Evolutionary conservation across 192 early-diverging fungal genomes (phyloP), one percentile per base, ranked within the genome.

Genomic region (Rhizophagus clarus): DNA sequence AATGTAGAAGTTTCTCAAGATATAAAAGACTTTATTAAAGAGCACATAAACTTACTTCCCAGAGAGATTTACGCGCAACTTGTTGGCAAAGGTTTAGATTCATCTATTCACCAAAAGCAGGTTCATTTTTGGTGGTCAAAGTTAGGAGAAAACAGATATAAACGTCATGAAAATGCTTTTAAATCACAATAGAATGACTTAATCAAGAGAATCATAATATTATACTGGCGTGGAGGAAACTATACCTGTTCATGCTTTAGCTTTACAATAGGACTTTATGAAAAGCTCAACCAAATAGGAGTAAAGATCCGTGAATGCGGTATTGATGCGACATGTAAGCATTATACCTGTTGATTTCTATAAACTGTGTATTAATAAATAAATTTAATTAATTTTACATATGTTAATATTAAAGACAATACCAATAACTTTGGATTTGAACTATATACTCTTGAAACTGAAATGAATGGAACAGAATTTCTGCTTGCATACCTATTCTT

Each of bases 61-160:
- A 74, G 49, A 31, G 45, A 74, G 60, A 74, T 74, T 11, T 60
- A 74, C 60, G 26, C 49, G 26, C n/a, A 51, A 5, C 47, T 74
- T 49, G 49, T 74, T 74, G 61, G 24, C 32, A 31, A 74, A 32
- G 49, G 32, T 32, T 29, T 61, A 74, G 32, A 74, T 28, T 61
- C 51, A 74, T 0, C 60, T 74, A 1, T n/a, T n/a, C n/a, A n/a
- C n/a, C n/a, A n/a, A n/a, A n/a, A n/a, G n/a, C n/a, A n/a, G n/a
- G n/a, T n/a, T n/a, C 47, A 74, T 60, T 74, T 56, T 74, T 74
- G n/a, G 72, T 74, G 11, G 24, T 49, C 14, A 20, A 40, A 74
- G 32, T n/a, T 74, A 15, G 47, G 26, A n/a, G 0, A 51, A 74
- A 1, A 74, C 14, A 14, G 12, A 15, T 74, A 74, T 24, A 74